Evolutionary conservation across 345 rosid genomes (phyloP).

Genomic region (Hibiscus syriacus): DNA sequence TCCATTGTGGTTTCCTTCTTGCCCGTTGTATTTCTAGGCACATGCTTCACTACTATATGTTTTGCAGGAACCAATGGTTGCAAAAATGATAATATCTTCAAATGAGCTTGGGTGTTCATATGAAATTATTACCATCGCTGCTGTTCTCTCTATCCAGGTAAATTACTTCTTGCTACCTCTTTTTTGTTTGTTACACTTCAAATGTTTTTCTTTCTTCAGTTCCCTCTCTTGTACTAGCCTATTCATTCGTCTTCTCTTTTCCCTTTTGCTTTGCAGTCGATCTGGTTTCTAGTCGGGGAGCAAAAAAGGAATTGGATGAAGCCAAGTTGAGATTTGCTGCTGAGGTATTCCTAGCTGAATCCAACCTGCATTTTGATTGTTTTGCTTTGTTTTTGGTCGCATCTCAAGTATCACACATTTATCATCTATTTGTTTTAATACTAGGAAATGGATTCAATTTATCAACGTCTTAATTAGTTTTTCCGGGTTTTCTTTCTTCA

Average conservation of each 20-base stretch:
- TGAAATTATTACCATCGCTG: slow-evolving; percentile 79
- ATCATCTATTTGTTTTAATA: slow-evolving; percentile 1
- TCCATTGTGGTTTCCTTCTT: no score
- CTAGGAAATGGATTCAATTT: not conserved
- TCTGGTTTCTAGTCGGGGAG: slow-evolving; percentile 81
- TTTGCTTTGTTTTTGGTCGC: not conserved
- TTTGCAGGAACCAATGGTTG: slow-evolving; percentile 81
- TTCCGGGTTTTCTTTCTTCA: slow-evolving; percentile 1
- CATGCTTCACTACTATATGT: not conserved
- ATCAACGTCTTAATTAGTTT: not conserved
- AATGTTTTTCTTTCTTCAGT: not conserved
- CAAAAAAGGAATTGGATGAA: slow-evolving; percentile 79
- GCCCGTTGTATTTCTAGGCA: not conserved
- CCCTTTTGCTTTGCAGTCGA: slow-evolving; percentile 46
- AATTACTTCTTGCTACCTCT: not conserved
- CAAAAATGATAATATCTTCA: slow-evolving; percentile 93
- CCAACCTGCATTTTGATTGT: not conserved
- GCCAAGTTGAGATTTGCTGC: slow-evolving; percentile 92
- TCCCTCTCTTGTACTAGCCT: not conserved
- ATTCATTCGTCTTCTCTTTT: not conserved
- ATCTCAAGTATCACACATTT: not conserved
- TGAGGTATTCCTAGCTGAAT: slow-evolving; percentile 42
- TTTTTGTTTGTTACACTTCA: not conserved
- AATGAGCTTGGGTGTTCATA: slow-evolving; percentile 82
- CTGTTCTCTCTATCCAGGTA: slow-evolving; percentile 87